These are phyloP conservation scores for Backusella tarrabulga DNA, from an alignment of 192 early-diverging fungal species.

Conservation along the genomic window DNA sequence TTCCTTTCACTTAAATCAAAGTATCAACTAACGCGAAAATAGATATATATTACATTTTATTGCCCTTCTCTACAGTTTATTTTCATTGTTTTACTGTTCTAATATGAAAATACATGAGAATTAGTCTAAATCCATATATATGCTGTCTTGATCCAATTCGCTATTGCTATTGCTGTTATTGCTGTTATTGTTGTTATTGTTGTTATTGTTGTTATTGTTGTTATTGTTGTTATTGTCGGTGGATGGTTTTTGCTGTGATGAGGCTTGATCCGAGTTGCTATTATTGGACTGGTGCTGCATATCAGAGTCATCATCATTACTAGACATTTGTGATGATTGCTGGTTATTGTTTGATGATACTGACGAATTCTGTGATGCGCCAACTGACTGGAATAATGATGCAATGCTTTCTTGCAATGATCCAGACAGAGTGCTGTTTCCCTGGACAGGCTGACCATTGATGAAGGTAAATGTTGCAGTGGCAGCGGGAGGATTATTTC, in stretches of 20 bases:
- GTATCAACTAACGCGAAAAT: neutral
- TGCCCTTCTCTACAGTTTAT: neutral
- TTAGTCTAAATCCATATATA: slow-evolving; percentile 1
- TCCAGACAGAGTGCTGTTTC: neutral
- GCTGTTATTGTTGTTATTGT: neutral
- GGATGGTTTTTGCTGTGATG: neutral
- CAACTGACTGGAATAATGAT: neutral
- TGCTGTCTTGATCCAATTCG: neutral
- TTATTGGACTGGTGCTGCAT: neutral
- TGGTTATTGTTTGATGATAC: neutral
- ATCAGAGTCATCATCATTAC: neutral
- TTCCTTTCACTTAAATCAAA: slow-evolving; percentile 11
- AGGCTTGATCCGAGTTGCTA: neutral
- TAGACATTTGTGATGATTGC: neutral
- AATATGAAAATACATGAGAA: neutral
- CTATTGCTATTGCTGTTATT: neutral
- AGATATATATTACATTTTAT: neutral
- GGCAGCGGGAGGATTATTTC: neutral
- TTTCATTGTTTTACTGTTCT: neutral
- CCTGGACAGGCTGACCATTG: neutral
- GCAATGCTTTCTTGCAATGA: neutral
- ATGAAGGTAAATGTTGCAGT: neutral
- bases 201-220: neutral
- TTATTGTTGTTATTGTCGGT: neutral
- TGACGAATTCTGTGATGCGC: neutral